Evolutionary conservation across 2,329 filamentous ascomycete species (phyloP).

Genomic region (Aspergillus spinulosporus): DNA sequence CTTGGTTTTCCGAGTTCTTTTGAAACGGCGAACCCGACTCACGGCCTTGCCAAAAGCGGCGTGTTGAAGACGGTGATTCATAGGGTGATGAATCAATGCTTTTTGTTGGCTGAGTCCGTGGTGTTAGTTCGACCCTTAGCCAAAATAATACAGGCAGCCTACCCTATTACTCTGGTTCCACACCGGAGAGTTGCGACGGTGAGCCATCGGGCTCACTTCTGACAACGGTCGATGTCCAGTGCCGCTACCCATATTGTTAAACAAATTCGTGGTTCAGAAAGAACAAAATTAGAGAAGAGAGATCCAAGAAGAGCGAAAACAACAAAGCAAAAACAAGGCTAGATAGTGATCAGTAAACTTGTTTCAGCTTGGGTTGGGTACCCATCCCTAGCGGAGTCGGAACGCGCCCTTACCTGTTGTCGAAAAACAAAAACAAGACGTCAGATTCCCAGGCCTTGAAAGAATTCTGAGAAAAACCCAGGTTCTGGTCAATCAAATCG

Average conservation of each 20-base stretch:
- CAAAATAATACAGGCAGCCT: constrained; percentile 27
- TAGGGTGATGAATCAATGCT: constrained; percentile 78
- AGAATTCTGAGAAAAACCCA: not conserved
- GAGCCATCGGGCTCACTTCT: constrained; percentile 83
- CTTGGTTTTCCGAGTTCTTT: constrained; percentile 68
- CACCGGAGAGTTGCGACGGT: constrained; percentile 87
- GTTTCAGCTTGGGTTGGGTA: constrained; percentile 16
- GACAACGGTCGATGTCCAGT: constrained; percentile 72
- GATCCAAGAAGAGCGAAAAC: constrained; percentile 18
- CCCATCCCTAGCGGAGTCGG: constrained; percentile 25
- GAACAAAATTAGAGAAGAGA: constrained; percentile 9
- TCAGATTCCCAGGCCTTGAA: constrained; percentile 5
- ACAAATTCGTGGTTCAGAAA: constrained; percentile 1
- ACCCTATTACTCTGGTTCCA: constrained; percentile 78
- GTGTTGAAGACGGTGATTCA: constrained; percentile 63
- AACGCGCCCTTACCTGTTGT: constrained; percentile 25
- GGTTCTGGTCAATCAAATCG: constrained; percentile 9
- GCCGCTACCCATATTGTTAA: constrained; percentile 60
- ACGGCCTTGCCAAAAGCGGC: constrained; percentile 83
- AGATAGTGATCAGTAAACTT: constrained; percentile 18
- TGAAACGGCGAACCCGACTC: constrained; percentile 67
- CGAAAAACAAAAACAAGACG: constrained; percentile 24
- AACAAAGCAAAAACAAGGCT: constrained; percentile 22
- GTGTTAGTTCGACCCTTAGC: constrained; percentile 22
- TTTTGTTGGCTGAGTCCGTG: constrained; percentile 63